Evolutionary conservation across 106 monocot genomes (phyloP).

Genomic region (Apostasia ramifera): DNA sequence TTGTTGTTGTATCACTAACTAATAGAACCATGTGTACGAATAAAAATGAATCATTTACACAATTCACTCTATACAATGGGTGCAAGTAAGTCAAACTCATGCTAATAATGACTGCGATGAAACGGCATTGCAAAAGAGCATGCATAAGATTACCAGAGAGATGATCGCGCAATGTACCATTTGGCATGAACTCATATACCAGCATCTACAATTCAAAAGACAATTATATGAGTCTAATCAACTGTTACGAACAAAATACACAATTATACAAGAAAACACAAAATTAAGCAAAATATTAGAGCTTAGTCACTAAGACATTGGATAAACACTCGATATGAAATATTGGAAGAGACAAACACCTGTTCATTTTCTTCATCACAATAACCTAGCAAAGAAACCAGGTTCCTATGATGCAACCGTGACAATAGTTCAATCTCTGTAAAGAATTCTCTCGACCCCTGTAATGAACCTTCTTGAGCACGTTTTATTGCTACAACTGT

Average conservation of each 20-base stretch:
- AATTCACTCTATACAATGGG: no score
- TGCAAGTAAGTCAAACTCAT: no score
- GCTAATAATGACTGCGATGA: not conserved
- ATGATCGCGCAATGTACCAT: conserved; percentile 86
- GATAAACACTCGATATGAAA: not conserved
- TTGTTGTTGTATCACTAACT: no score
- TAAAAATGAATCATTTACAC: no score
- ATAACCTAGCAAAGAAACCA: conserved; percentile 89
- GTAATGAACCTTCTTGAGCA: conserved; percentile 78
- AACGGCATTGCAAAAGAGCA: not conserved
- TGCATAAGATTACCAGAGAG: conserved; percentile 58
- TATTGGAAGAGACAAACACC: conserved; percentile 27
- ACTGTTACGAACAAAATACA: no score
- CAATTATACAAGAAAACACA: no score
- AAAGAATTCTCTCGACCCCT: conserved; percentile 93
- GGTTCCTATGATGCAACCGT: conserved; percentile 86
- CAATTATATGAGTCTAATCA: no score
- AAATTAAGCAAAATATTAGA: no score
- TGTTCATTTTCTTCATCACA: conserved; percentile 95
- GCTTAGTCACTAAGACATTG: no score
- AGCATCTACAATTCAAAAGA: conserved; percentile 53
- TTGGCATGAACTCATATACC: conserved; percentile 97
- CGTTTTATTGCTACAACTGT: conserved; percentile 86
- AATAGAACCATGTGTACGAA: no score
- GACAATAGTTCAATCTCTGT: conserved; percentile 94